Evolutionary conservation across 768 basidiomycete species (phyloP).

Genomic region (Lepiota venenata): DNA sequence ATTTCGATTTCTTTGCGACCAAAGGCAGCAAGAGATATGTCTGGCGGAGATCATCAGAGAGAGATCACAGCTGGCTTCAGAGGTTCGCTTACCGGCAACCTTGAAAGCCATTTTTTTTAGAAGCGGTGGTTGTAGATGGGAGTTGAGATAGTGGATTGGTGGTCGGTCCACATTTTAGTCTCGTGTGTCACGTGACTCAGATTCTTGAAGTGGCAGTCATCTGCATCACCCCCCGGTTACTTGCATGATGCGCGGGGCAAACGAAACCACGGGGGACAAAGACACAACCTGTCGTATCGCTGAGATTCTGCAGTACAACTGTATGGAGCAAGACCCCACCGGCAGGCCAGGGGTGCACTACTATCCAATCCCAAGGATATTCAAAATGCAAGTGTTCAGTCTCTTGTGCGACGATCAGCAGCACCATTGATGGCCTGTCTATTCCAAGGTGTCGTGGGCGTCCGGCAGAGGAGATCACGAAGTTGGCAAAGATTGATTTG

Average conservation of each 20-base stretch:
- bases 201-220: neutral
- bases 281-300: slow-evolving; percentile 50
- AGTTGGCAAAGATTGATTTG: slow-evolving; percentile 43
- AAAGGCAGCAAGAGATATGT: slow-evolving; percentile 97
- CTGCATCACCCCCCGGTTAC: neutral
- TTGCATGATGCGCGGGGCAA: neutral
- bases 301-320: slow-evolving; percentile 73
- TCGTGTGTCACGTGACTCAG: slow-evolving; percentile 26
- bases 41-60: slow-evolving; percentile 33
- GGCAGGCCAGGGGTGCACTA: slow-evolving; percentile 45
- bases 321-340: slow-evolving; percentile 30
- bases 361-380: slow-evolving; percentile 72
- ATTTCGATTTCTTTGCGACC: slow-evolving; percentile 99
- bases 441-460: slow-evolving; percentile 55
- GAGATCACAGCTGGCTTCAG: neutral
- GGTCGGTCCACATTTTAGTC: slow-evolving; percentile 23
- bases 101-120: slow-evolving; percentile 74
- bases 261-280: neutral
- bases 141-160: slow-evolving; percentile 15
- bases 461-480: slow-evolving; percentile 72
- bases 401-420: slow-evolving; percentile 3
- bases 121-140: slow-evolving; percentile 20
- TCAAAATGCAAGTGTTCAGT: slow-evolving; percentile 53
- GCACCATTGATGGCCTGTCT: neutral
- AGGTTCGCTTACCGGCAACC: slow-evolving; percentile 65